Evolutionary conservation across 2,329 filamentous ascomycete species (phyloP).

Genomic region (Tolypocladium ophioglossoides): DNA sequence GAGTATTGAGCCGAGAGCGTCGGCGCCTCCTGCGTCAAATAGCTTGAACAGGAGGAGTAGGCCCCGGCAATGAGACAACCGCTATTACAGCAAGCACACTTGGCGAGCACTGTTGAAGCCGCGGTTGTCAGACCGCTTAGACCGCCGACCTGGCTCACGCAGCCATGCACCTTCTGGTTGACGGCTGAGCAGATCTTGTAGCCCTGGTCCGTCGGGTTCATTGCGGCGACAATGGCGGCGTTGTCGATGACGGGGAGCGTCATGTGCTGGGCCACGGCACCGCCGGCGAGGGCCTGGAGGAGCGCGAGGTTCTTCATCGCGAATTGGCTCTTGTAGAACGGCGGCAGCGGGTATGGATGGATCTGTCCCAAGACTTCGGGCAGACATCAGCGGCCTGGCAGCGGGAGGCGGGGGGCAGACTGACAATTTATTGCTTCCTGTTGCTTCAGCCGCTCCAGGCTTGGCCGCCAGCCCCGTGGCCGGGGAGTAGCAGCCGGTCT

Average conservation of each 20-base stretch:
- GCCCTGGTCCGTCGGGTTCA: slow-evolving; percentile 13
- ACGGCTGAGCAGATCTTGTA: slow-evolving; percentile 14
- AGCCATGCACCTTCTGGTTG: slow-evolving; percentile 10
- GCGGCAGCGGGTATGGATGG: neutral
- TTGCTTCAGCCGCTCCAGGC: neutral
- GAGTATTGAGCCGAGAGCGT: slow-evolving; percentile 11
- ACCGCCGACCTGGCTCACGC: slow-evolving; percentile 14
- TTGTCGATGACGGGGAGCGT: slow-evolving; percentile 9
- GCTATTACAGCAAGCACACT: slow-evolving; percentile 18
- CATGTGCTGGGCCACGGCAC: slow-evolving; percentile 15
- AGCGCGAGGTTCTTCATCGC: slow-evolving; percentile 14
- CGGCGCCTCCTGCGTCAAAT: slow-evolving; percentile 13
- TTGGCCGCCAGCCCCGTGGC: neutral
- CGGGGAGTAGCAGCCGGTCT: neutral
- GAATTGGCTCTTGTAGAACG: neutral
- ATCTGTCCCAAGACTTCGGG: neutral
- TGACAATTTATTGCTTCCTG: neutral
- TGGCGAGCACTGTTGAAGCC: slow-evolving; percentile 10
- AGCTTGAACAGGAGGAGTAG: slow-evolving; percentile 18
- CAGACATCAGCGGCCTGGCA: neutral
- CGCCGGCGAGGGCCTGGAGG: slow-evolving; percentile 10
- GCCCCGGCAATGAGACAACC: slow-evolving; percentile 10
- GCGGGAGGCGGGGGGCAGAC: neutral
- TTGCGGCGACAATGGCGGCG: slow-evolving; percentile 11
- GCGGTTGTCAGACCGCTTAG: slow-evolving; percentile 11